Evolutionary conservation across 306 rosid genomes (phyloP), one percentile per base, ranked within the genome.

Genomic region (Alnus rubra): DNA sequence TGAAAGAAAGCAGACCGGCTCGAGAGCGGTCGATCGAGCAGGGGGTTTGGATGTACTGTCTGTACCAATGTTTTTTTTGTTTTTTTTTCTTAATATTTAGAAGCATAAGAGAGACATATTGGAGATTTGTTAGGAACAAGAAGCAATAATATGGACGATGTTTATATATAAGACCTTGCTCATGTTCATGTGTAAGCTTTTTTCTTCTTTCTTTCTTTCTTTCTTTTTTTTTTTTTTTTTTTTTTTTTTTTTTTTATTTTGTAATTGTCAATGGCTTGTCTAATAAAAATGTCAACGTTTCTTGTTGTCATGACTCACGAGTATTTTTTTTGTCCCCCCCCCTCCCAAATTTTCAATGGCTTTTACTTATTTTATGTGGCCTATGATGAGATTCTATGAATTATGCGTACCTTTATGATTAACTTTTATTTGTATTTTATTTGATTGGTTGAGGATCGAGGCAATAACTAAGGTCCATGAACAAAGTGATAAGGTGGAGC

Each of bases 91-190:
- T 52, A 82, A 74, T 82, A 82, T 81, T 86, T 63, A 74, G 76
- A 89, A 88, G 87, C 87, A 82, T 79, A 75, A 81, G 83, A 85
- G 72, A 42, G 72, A 42, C 51, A 68, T 42, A 68, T 81, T 83
- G 78, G 86, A 81, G 84, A 86, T 85, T 84, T 79, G 54, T 83
- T 74, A 87, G 90, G 80, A 88, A 87, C 85, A 65, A 78, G 78
- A 86, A 83, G 72, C 73, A 58, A 86, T 81, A 83, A 84, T 84
- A 80, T 89, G 81, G 58, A 84, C 84, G 79, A 85, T 92, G 97
- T 92, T 86, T n/a, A n/a, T n/a, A n/a, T 75, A 92, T 90, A 88
- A 75, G 84, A 72, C 70, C 82, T 86, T 78, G 71, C 33, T 74
- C 59, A 16, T 79, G 75, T 73, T 62, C 74, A 69, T 77, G 77